Evolutionary conservation across 192 early-diverging fungal species (phyloP).

Genomic region (Rhizophagus sp.): DNA sequence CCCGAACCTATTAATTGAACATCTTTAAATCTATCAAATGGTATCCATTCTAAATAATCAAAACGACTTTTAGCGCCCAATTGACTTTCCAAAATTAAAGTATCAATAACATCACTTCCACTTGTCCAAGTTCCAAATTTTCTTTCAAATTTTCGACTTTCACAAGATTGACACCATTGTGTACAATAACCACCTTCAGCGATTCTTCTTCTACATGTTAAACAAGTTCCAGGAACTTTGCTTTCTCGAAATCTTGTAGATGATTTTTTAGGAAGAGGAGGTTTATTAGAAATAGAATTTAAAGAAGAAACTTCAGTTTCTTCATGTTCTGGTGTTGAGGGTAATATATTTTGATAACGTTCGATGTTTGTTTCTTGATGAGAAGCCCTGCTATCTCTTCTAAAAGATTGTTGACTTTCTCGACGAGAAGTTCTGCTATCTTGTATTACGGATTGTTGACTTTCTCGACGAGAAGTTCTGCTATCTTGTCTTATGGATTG

Average conservation of each 20-base stretch:
- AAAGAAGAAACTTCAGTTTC: background rate
- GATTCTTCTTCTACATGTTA: background rate
- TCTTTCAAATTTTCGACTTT: slow-evolving; percentile 5
- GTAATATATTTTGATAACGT: too few species aligned
- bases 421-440: background rate
- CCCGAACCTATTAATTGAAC: slow-evolving; percentile 12
- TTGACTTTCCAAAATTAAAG: slow-evolving; percentile 25
- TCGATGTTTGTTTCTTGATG: background rate
- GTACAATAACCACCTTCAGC: background rate
- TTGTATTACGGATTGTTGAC: background rate
- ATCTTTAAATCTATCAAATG: slow-evolving; percentile 19
- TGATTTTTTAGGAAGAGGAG: background rate
- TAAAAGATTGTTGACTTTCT: background rate
- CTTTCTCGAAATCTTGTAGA: background rate
- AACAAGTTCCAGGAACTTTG: background rate
- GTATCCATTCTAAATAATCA: slow-evolving; percentile 24
- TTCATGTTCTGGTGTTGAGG: background rate
- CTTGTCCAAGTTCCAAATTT: slow-evolving; percentile 17
- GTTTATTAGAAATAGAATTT: background rate
- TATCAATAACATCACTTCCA: slow-evolving; percentile 23
- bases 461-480: background rate
- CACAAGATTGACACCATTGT: slow-evolving; percentile 24
- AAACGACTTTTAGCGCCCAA: background rate
- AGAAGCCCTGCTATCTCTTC: background rate
- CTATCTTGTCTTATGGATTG: background rate